Conservation (phyloP, 306 rosid species). For the Prunus mira region DNA sequence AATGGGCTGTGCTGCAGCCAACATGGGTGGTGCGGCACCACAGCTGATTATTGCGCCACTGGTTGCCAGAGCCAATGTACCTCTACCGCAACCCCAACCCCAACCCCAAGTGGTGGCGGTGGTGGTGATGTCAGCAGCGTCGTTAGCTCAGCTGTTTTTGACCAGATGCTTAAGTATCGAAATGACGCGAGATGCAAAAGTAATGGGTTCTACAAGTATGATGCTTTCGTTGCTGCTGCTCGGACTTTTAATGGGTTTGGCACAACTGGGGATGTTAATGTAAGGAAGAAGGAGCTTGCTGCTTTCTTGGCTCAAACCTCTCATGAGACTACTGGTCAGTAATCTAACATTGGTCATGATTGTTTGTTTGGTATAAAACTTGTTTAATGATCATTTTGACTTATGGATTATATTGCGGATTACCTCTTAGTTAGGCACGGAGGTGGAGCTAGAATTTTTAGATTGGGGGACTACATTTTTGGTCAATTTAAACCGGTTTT, state of each 20-base stretch:
- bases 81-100: background rate
- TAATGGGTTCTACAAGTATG: conserved; percentile 50
- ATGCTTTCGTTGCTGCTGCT: conserved; percentile 58
- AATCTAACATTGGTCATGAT: background rate
- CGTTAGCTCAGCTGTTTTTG: conserved; percentile 31
- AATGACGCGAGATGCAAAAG: conserved; percentile 29
- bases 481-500: background rate
- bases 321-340: conserved; percentile 44
- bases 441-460: no score
- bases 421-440: background rate
- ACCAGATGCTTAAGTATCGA: conserved; percentile 46
- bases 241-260: conserved; percentile 40
- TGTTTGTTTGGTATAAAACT: background rate
- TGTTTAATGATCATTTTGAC: background rate
- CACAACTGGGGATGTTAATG: conserved; percentile 30
- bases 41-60: background rate
- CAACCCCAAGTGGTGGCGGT: background rate
- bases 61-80: conserved; percentile 27
- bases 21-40: conserved; percentile 29
- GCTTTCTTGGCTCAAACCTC: conserved; percentile 59
- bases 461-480: background rate
- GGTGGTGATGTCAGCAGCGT: conserved; percentile 22
- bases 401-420: background rate
- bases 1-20: conserved; percentile 23
- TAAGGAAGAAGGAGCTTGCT: conserved; percentile 42